Conservation (phyloP, 306 rosid genomes). For the Ochetophila trinervis region DNA sequence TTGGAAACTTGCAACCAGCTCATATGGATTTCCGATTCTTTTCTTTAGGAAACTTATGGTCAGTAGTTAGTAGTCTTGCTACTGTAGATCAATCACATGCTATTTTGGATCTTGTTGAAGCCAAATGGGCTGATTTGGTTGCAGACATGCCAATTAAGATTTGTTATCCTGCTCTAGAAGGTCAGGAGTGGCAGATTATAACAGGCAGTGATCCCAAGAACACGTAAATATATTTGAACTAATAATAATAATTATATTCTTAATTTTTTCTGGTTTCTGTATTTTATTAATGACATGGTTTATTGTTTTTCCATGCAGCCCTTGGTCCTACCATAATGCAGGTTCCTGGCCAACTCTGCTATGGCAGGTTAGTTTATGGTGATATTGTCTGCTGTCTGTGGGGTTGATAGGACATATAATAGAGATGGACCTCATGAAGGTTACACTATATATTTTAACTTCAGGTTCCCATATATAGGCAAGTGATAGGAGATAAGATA, state of each 20-base stretch:
- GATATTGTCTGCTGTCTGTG: background rate
- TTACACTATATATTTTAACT: background rate
- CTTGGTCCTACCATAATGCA: constrained; percentile 87
- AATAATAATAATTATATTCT: background rate
- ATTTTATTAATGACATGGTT: constrained; percentile 17
- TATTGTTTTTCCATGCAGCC: constrained; percentile 47
- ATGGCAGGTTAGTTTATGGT: constrained; percentile 72
- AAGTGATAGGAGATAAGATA: too few relatives aligned
- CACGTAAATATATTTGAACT: constrained; percentile 49
- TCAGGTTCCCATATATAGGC: background rate
- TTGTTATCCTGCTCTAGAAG: constrained; percentile 86
- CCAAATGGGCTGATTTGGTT: constrained; percentile 81
- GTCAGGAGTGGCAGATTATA: constrained; percentile 86
- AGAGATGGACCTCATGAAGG: too few relatives aligned
- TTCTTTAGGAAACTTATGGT: constrained; percentile 84
- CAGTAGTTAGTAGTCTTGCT: constrained; percentile 58
- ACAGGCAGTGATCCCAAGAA: constrained; percentile 88
- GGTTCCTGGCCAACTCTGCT: constrained; percentile 93
- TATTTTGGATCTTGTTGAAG: constrained; percentile 79
- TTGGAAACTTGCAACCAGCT: constrained; percentile 93
- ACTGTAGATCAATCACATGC: constrained; percentile 68
- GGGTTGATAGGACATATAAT: too few relatives aligned
- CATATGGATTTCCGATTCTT: constrained; percentile 93
- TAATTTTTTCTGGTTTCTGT: background rate
- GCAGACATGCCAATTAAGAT: constrained; percentile 88